Evolutionary conservation across 192 early-diverging fungal species (phyloP), one percentile per base, ranked within the genome.

Genomic region (Backusella australiensis): DNA sequence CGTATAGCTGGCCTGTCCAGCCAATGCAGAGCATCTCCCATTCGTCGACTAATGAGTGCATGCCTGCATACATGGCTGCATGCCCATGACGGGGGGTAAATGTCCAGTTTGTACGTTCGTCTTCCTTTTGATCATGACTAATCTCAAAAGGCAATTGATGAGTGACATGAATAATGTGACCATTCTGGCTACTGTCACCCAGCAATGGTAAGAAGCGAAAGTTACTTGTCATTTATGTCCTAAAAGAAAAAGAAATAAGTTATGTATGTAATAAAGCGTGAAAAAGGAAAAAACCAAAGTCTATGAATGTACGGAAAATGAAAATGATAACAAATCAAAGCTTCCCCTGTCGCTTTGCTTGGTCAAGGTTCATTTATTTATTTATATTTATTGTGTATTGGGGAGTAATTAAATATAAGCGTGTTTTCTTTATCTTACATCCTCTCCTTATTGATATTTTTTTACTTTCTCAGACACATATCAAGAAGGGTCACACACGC

Each of bases 11-110:
- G 19, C 93, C 96, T 15, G 90, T 87, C 87, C 90, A 94, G 52
- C 95, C 96, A 66, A 99, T 81, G 74, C 91, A 87, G 12, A 90
- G 81, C 35, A 90, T 88, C 19, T 92, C 86, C 72, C 87, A 81
- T n/a, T 84, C 82, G 26, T 85, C 84, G 23, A 53, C 44, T 26
- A 99, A 85, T 4, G 94, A 92, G 32, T 83, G 83, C 56, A 97
- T 91, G 49, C 95, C 97, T 19, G 94, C 90, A 80, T 94, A 96
- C 87, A 97, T 93, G 67, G 97, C 96, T 6, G 92, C 92, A 81
- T 97, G 97, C 19, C 94, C 95, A 12, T 92, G 81, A 59, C 95
- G 83, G 21, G 85, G 84, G 3, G 41, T 74, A 4, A 82, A 69
- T 5, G 69, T 14, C 77, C 77, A 82, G n/a, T 35, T 8, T 34